Conservation (phyloP, 140 eudicot species). For the Oenanthe javanica region DNA sequence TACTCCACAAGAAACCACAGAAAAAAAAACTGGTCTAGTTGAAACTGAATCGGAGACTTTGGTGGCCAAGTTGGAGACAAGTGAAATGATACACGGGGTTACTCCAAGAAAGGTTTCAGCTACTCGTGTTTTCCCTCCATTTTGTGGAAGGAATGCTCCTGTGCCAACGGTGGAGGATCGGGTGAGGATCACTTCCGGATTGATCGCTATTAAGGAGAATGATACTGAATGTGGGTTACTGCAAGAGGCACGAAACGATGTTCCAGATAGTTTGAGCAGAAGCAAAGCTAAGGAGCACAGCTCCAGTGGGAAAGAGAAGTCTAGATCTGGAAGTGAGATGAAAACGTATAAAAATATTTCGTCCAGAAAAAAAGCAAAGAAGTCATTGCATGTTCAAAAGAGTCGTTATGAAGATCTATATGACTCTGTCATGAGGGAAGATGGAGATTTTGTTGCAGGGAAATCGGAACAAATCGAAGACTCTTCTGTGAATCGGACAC, state of each 20-base stretch:
- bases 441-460: no score
- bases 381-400: conserved; percentile 14
- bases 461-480: no score
- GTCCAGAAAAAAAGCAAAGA: neutral
- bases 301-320: neutral
- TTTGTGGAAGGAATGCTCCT: conserved; percentile 24
- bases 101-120: conserved; percentile 17
- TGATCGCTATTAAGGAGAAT: no score
- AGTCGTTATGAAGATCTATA: conserved; percentile 18
- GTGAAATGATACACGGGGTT: neutral
- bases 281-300: neutral
- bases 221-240: no score
- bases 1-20: neutral
- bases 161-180: neutral
- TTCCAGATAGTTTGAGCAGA: no score
- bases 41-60: neutral
- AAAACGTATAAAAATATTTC: neutral
- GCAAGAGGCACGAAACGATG: no score
- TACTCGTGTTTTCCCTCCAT: conserved; percentile 26
- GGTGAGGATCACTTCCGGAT: no score
- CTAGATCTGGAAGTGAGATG: neutral
- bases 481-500: no score
- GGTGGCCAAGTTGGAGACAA: neutral
- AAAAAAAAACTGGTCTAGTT: neutral
- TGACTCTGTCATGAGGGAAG: no score